A percentile compares a stretch with the other conserved stretches of the same genome.
phyloP scores from a whole-genome alignment of 2,329 filamentous ascomycete species.

The Canariomyces notabilis region DNA sequence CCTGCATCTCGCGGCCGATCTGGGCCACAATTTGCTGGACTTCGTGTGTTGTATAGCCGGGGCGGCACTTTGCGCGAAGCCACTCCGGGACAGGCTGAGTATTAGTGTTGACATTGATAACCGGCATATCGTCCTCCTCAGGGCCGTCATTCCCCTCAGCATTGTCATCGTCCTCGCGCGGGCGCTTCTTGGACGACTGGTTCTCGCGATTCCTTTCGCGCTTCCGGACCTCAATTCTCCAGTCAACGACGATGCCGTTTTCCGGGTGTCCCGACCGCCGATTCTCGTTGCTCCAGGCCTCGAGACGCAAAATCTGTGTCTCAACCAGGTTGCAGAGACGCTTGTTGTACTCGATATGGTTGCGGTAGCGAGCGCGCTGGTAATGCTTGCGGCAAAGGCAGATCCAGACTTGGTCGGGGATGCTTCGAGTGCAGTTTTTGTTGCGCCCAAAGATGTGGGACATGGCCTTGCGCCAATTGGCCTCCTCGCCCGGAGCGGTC shows the following conservation, averaged over 20 bases:
- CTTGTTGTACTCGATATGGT: constrained; percentile 54
- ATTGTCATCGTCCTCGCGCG: constrained; percentile 30
- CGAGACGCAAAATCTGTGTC: constrained; percentile 57
- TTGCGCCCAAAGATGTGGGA: constrained; percentile 81
- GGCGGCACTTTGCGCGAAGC: constrained; percentile 42
- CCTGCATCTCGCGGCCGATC: constrained; percentile 42
- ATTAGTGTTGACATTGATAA: constrained; percentile 33
- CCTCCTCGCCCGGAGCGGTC: constrained; percentile 32
- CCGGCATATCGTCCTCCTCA: constrained; percentile 22
- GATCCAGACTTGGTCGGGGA: constrained; percentile 67
- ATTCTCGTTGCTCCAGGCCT: constrained; percentile 56
- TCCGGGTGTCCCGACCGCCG: constrained; percentile 25
- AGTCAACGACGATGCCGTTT: constrained; percentile 48
- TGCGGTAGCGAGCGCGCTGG: constrained; percentile 69
- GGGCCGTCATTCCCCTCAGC: constrained; percentile 30
- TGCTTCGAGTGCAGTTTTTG: constrained; percentile 67
- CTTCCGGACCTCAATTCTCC: constrained; percentile 59
- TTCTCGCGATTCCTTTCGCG: constrained; percentile 52
- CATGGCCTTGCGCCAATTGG: constrained; percentile 59
- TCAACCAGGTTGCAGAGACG: constrained; percentile 60
- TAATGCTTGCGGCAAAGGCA: constrained; percentile 79
- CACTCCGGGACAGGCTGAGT: constrained; percentile 44
- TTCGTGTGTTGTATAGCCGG: constrained; percentile 43
- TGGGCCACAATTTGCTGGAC: constrained; percentile 44
- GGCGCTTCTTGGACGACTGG: constrained; percentile 28